These are phyloP conservation scores for Spathaspora sp. DNA, from an alignment of 805 yeast genomes.

Conservation along the genomic window DNA sequence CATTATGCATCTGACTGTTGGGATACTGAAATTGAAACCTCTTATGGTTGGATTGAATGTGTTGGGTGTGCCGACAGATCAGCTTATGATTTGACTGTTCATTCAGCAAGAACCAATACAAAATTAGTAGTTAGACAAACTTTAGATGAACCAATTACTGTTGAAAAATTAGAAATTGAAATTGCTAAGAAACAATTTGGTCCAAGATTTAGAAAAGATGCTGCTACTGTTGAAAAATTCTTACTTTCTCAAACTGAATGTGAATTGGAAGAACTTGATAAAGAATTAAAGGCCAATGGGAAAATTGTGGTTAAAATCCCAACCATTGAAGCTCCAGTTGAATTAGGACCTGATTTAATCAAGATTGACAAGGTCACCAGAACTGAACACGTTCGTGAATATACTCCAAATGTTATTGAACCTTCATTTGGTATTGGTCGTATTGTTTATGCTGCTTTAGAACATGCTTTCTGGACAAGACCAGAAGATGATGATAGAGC, in stretches of 20 bases:
- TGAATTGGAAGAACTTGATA: constrained; percentile 73
- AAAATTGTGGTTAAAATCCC: constrained; percentile 65
- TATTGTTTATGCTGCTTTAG: constrained; percentile 87
- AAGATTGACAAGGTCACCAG: constrained; percentile 73
- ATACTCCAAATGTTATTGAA: constrained; percentile 94
- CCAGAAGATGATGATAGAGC: constrained; percentile 83
- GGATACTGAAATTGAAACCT: constrained; percentile 96
- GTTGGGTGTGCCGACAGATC: constrained; percentile 99
- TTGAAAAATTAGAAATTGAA: constrained; percentile 80
- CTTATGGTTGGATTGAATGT: constrained; percentile 99
- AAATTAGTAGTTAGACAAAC: constrained; percentile 92
- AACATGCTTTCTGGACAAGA: constrained; percentile 93
- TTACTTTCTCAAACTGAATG: constrained; percentile 73
- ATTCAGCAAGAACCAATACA: constrained; percentile 91
- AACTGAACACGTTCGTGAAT: constrained; percentile 91
- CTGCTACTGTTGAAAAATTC: constrained; percentile 86
- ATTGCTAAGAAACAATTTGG: constrained; percentile 95
- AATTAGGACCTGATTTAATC: constrained; percentile 69
- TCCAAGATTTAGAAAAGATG: constrained; percentile 95
- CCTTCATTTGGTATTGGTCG: constrained; percentile 99
- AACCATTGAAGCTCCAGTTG: constrained; percentile 63
- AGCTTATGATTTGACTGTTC: constrained; percentile 95
- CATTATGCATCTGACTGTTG: constrained; percentile 99
- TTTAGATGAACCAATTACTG: constrained; percentile 76
- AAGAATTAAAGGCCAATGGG: constrained; percentile 59